phyloP scores from a whole-genome alignment of 106 monocot genomes.

The Narthecium ossifragum region DNA sequence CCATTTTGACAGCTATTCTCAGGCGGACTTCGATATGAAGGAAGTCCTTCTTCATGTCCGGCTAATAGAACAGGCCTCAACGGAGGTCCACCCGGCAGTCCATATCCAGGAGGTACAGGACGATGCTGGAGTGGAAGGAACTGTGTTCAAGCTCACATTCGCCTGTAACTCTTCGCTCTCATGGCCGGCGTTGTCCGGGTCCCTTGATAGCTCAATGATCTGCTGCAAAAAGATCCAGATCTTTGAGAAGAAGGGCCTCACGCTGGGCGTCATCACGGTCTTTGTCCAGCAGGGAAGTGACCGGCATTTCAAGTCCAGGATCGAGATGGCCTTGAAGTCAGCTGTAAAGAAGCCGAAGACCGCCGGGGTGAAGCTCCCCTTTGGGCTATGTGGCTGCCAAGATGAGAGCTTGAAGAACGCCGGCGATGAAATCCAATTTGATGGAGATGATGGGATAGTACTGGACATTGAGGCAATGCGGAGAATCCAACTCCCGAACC shows the following conservation, averaged over 20 bases:
- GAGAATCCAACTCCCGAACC: slow-evolving; percentile 34
- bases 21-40: slow-evolving; percentile 81
- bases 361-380: slow-evolving; percentile 66
- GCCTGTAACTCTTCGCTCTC: slow-evolving; percentile 62
- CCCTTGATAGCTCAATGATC: slow-evolving; percentile 53
- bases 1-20: slow-evolving; percentile 53
- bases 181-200: slow-evolving; percentile 66
- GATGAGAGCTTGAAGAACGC: slow-evolving; percentile 36
- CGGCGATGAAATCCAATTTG: slow-evolving; percentile 25
- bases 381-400: slow-evolving; percentile 89
- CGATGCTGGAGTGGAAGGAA: slow-evolving; percentile 9
- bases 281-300: slow-evolving; percentile 39
- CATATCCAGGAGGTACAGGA: slow-evolving; percentile 40
- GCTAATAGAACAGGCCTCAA: slow-evolving; percentile 57
- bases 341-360: slow-evolving; percentile 51
- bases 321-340: slow-evolving; percentile 57
- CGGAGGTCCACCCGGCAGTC: slow-evolving; percentile 61
- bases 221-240: slow-evolving; percentile 81
- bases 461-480: slow-evolving; percentile 8
- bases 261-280: slow-evolving; percentile 53
- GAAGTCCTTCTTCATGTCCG: slow-evolving; percentile 67
- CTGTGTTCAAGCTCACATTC: slow-evolving; percentile 57
- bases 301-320: slow-evolving; percentile 39
- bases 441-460: slow-evolving; percentile 21
- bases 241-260: slow-evolving; percentile 87